phyloP scores from a whole-genome alignment of 1,284 basidiomycete genomes.

The Leccinum subspadiceum region DNA sequence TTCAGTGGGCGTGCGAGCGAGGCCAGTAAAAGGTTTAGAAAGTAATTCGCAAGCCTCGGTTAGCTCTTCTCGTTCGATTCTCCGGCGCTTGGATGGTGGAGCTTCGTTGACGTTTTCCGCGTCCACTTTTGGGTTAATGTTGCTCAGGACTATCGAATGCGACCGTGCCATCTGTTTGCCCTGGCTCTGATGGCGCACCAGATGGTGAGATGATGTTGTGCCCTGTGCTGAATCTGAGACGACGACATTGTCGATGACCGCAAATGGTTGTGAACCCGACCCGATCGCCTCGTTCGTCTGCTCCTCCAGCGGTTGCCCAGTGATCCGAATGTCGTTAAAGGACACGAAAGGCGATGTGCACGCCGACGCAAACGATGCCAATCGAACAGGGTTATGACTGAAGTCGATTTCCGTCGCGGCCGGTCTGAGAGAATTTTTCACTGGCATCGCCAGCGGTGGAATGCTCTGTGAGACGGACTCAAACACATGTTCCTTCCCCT shows the following conservation, averaged over 20 bases:
- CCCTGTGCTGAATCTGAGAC: background rate
- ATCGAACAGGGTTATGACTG: background rate
- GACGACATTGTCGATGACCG: conserved; percentile 17
- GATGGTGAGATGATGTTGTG: background rate
- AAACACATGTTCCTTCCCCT: conserved; percentile 9
- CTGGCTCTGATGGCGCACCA: background rate
- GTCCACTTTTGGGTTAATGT: background rate
- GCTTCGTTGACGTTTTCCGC: conserved; percentile 7
- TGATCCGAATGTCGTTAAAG: background rate
- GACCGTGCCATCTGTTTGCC: background rate
- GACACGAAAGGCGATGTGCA: conserved; percentile 18
- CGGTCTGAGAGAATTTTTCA: background rate
- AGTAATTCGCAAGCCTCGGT: background rate
- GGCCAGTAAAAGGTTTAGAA: background rate
- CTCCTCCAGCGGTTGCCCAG: background rate
- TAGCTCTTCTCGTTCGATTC: conserved; percentile 10
- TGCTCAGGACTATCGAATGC: background rate
- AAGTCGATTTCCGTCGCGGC: conserved; percentile 5
- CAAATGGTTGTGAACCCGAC: conserved; percentile 12
- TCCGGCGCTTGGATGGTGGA: conserved; percentile 16
- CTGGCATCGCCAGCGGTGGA: background rate
- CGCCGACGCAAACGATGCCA: background rate
- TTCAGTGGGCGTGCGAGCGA: background rate
- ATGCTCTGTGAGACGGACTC: background rate
- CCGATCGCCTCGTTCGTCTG: background rate